phyloP scores from a whole-genome alignment of 108 stramenopile species.

The Conticribra weissflogii region DNA sequence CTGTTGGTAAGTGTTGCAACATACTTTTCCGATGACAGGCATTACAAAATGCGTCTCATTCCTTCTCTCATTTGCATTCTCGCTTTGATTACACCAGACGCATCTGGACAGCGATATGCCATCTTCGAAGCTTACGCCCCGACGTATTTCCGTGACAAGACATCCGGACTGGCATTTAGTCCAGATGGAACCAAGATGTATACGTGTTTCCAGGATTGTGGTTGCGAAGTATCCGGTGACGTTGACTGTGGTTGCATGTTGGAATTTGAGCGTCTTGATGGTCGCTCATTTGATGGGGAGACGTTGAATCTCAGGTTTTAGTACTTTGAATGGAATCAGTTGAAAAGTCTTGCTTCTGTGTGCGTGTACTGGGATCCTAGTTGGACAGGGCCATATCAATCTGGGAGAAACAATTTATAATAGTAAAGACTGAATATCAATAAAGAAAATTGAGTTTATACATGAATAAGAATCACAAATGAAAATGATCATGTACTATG shows the following conservation, averaged over 20 bases:
- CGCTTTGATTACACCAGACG: constrained; percentile 34
- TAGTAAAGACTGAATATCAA: too few relatives aligned
- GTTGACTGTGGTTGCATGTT: constrained; percentile 48
- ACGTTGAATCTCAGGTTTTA: not conserved
- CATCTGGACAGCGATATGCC: constrained; percentile 18
- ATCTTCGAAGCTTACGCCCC: constrained; percentile 42
- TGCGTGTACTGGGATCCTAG: too few relatives aligned
- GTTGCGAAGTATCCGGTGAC: constrained; percentile 19
- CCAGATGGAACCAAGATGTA: constrained; percentile 57
- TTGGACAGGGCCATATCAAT: too few relatives aligned
- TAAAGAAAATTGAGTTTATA: not conserved
- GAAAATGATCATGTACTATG: too few relatives aligned
- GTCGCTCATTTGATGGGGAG: constrained; percentile 36
- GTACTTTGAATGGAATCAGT: not conserved
- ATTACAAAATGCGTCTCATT: too few relatives aligned
- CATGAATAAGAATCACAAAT: too few relatives aligned
- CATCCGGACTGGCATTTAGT: constrained; percentile 74
- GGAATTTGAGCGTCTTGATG: constrained; percentile 43
- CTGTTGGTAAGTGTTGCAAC: too few relatives aligned
- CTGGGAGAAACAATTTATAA: too few relatives aligned
- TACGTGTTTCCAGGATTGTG: constrained; percentile 40
- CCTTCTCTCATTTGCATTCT: too few relatives aligned
- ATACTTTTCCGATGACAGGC: too few relatives aligned
- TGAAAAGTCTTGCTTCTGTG: too few relatives aligned
- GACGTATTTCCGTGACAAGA: constrained; percentile 49